Conservation (phyloP, 306 rosid species). For the Corylus avellana region DNA sequence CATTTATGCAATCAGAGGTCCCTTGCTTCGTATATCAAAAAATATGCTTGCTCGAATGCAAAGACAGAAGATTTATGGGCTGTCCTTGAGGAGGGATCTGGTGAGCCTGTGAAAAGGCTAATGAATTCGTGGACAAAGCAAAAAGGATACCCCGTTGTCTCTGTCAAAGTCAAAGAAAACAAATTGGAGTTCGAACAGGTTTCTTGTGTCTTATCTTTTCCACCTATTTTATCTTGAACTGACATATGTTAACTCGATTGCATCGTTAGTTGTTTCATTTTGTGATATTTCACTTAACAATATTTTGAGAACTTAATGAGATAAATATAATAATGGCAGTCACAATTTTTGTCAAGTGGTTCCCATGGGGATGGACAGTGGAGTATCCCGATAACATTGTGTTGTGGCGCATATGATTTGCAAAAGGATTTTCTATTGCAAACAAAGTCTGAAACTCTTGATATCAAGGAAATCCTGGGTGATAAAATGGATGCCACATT, state of each 20-base stretch:
- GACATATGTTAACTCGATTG: not conserved
- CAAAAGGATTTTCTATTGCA: conserved; percentile 62
- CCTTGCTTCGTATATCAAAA: conserved; percentile 85
- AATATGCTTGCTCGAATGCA: conserved; percentile 74
- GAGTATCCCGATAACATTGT: conserved; percentile 80
- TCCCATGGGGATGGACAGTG: conserved; percentile 80
- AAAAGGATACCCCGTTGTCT: conserved; percentile 86
- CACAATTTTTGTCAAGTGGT: conserved; percentile 82
- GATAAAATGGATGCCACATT: conserved; percentile 28
- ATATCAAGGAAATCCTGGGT: conserved; percentile 51
- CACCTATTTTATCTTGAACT: not conserved
- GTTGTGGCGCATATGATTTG: conserved; percentile 70
- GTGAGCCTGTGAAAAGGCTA: conserved; percentile 82
- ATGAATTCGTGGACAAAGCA: conserved; percentile 97
- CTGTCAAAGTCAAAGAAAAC: conserved; percentile 58
- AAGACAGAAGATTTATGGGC: conserved; percentile 97
- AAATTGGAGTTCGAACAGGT: conserved; percentile 90
- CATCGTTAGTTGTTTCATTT: not conserved
- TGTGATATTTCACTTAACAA: conserved; percentile 5
- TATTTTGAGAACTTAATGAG: not conserved
- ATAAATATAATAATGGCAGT: conserved; percentile 48
- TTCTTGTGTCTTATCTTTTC: conserved; percentile 29
- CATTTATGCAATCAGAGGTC: conserved; percentile 64
- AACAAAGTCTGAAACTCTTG: conserved; percentile 55
- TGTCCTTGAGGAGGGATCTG: conserved; percentile 92